Percentiles rank a stretch among this genome's conserved stretches.
phyloP scores from a whole-genome alignment of 2,329 filamentous ascomycete genomes.

The Fusarium newnesense region DNA sequence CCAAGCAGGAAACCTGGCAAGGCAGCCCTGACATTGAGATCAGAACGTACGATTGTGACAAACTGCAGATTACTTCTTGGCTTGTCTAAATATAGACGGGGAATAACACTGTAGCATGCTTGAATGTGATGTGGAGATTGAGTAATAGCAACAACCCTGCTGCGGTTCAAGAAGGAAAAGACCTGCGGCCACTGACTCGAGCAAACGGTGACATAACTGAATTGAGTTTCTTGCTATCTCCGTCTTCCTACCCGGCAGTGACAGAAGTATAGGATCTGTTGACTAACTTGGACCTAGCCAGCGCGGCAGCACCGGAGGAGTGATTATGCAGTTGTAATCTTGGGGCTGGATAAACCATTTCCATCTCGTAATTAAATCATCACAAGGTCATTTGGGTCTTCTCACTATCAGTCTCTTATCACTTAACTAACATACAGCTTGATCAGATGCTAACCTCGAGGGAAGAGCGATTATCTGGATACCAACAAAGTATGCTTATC shows the following conservation, averaged over 20 bases:
- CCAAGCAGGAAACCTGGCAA: no score
- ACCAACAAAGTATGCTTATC: background rate
- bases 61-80: background rate
- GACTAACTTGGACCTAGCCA: no score
- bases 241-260: background rate
- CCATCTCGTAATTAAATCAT: background rate
- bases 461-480: accelerated
- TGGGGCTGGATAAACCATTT: background rate
- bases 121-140: background rate
- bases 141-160: background rate
- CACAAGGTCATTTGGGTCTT: background rate
- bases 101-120: background rate
- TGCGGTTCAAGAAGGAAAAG: accelerated
- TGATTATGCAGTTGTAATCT: background rate
- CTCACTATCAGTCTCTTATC: background rate
- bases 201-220: background rate
- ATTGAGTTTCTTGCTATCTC: background rate
- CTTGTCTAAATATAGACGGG: background rate
- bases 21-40: accelerated
- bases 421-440: no score
- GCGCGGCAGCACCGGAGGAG: background rate
- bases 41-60: background rate
- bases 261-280: background rate
- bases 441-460: background rate
- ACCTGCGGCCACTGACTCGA: background rate